Conservation (phyloP, 495 filamentous ascomycete genomes). For the Xylaria venustula region DNA sequence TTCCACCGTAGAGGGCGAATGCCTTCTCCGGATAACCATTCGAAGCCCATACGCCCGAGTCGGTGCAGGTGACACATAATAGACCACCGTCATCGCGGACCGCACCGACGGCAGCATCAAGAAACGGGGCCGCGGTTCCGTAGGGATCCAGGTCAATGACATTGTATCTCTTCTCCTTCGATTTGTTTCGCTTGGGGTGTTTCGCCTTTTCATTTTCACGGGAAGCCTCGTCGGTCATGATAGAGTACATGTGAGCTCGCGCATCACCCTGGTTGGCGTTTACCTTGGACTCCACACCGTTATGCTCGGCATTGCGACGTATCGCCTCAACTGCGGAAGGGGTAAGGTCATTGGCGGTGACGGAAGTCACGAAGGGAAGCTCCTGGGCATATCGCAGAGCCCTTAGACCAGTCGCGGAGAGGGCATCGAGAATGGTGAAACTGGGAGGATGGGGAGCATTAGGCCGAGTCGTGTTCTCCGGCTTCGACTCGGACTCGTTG, state of each 20-base stretch:
- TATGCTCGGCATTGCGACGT: constrained; percentile 78
- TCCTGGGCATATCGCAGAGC: constrained; percentile 91
- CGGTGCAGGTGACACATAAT: constrained; percentile 93
- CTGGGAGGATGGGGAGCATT: constrained; percentile 19
- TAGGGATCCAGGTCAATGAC: constrained; percentile 98
- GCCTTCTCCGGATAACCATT: constrained; percentile 90
- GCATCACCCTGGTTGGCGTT: constrained; percentile 75
- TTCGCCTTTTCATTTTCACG: constrained; percentile 26
- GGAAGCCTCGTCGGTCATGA: constrained; percentile 42
- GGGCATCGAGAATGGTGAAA: constrained; percentile 88
- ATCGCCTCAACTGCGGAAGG: constrained; percentile 75
- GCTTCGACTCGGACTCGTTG: constrained; percentile 20
- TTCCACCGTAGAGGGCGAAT: constrained; percentile 85
- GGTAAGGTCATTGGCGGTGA: constrained; percentile 89
- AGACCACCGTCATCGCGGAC: constrained; percentile 81
- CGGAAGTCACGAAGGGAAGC: constrained; percentile 73
- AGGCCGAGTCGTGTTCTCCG: constrained; percentile 16
- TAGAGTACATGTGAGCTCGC: constrained; percentile 81
- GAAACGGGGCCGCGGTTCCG: constrained; percentile 84
- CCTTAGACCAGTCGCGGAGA: constrained; percentile 91
- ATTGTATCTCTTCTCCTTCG: constrained; percentile 61
- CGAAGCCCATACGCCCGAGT: constrained; percentile 91
- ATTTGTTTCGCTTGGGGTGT: constrained; percentile 21
- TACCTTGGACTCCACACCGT: constrained; percentile 68
- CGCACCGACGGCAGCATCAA: constrained; percentile 84